Conservation (phyloP, 345 rosid genomes). For the Acer negundo region DNA sequence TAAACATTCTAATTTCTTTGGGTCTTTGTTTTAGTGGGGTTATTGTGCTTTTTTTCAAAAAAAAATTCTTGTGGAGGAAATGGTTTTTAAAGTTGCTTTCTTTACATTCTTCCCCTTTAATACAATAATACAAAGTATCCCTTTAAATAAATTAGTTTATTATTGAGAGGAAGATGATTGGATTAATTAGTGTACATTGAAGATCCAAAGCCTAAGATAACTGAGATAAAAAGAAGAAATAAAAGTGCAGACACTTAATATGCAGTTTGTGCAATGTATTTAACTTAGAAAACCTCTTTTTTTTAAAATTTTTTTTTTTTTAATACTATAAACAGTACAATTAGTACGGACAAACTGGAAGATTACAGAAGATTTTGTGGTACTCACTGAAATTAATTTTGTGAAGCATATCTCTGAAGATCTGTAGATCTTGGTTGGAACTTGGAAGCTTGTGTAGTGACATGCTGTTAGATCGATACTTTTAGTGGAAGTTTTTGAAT, state of each 20-base stretch:
- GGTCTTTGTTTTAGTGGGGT: conserved; percentile 25
- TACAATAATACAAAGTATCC: conserved; percentile 20
- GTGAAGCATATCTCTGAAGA: not conserved
- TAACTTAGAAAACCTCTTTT: not conserved
- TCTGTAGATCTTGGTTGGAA: not conserved
- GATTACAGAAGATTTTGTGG: not conserved
- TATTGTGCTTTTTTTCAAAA: not conserved
- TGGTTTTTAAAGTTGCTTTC: conserved; percentile 39
- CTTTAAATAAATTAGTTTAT: conserved; percentile 2
- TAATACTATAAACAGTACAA: not conserved
- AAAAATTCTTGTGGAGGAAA: not conserved
- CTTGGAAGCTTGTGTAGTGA: too few species aligned
- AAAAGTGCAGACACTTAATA: too few species aligned
- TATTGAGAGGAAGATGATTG: not conserved
- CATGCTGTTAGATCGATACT: too few species aligned
- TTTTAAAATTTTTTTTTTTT: not conserved
- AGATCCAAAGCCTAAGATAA: too few species aligned
- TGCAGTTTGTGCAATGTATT: not conserved
- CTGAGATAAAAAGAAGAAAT: too few species aligned
- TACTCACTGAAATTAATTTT: not conserved
- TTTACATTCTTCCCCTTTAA: conserved; percentile 37
- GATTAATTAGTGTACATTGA: not conserved
- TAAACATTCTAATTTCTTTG: conserved; percentile 32
- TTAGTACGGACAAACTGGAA: conserved; percentile 9
- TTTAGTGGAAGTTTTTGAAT: too few species aligned